Evolutionary conservation across 768 basidiomycete species (phyloP), one percentile per base, ranked within the genome.

Genomic region (Suillus subluteus): DNA sequence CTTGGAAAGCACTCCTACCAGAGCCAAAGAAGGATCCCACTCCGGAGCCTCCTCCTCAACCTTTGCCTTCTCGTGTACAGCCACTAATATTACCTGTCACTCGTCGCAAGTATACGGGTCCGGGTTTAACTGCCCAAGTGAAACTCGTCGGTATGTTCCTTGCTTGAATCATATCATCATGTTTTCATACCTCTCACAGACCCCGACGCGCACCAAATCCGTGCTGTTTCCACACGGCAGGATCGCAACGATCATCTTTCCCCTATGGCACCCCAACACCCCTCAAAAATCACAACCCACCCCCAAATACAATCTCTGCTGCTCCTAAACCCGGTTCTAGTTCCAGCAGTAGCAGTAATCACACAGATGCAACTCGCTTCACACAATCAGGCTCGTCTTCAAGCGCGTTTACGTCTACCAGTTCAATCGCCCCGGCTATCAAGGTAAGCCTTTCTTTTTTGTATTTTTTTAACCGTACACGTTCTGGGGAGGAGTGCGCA

Each of bases 381-480:
- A 76, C 73, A 26, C 35, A 70, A 65, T 12, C 35, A 2, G 62
- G 62, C 67, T 76, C 75, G 23, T 55, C 66, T 44, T 23, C 26
- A 5, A 67, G 46, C 32, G 52, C 65, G n/a, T 71, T 71, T 61
- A 75, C 75, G 30, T 78, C 75, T 48, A 67, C 68, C 2, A 75
- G 68, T 62, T 78, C 76, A 23, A 56, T 72, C 41, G 43, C 71
- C 21, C 59, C 66, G 23, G 16, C 63, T 40, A n/a, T 61, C 21
- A 68, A 75, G 76, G 75, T 76, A 68, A 73, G 69, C 12, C 5
- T 63, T 68, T 40, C 74, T 71, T 73, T 66, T n/a, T n/a, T n/a
- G n/a, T n/a, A n/a, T n/a, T n/a, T n/a, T n/a, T 41, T 58, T 18
- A 40, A 0, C n/a, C 44, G 5, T 16, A 52, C 50, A 58, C 55